Conservation (phyloP, 805 yeast genomes). For the Blastobotrys robertii region DNA sequence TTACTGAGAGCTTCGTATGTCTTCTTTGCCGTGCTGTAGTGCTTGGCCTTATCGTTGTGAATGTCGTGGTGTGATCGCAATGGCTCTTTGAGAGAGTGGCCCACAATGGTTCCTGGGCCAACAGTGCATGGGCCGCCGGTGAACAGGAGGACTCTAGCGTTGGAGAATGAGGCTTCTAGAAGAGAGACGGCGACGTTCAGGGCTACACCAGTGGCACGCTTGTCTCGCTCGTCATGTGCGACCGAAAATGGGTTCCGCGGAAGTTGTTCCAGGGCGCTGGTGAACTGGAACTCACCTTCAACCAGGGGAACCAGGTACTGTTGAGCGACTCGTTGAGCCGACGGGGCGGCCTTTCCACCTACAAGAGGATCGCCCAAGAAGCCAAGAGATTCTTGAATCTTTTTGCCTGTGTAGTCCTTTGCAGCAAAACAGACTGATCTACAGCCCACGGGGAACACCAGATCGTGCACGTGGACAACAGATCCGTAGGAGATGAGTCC, state of each 20-base stretch:
- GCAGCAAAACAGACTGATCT: conserved; percentile 57
- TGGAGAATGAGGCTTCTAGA: conserved; percentile 62
- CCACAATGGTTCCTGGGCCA: conserved; percentile 82
- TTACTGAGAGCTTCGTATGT: conserved; percentile 67
- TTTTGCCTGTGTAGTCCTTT: conserved; percentile 55
- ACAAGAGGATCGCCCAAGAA: conserved; percentile 25
- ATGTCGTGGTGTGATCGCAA: conserved; percentile 89
- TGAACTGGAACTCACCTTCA: conserved; percentile 68
- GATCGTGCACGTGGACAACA: conserved; percentile 78
- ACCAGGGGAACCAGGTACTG: conserved; percentile 59
- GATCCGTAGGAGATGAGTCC: conserved; percentile 89
- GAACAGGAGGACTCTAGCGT: conserved; percentile 68
- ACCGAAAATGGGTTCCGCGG: conserved; percentile 75
- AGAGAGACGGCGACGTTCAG: conserved; percentile 66
- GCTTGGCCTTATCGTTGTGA: conserved; percentile 78
- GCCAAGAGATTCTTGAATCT: conserved; percentile 51
- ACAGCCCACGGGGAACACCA: not conserved
- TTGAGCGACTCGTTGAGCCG: conserved; percentile 20
- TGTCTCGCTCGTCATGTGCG: conserved; percentile 51
- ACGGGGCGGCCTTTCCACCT: conserved; percentile 11
- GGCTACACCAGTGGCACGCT: conserved; percentile 83
- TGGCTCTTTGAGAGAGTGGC: conserved; percentile 77
- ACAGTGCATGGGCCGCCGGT: conserved; percentile 86
- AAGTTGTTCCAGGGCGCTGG: conserved; percentile 60
- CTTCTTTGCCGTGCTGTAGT: conserved; percentile 73